Evolutionary conservation across 345 rosid species (phyloP), one percentile per base, ranked within the genome.

Genomic region (Pseudoturritis turrita): DNA sequence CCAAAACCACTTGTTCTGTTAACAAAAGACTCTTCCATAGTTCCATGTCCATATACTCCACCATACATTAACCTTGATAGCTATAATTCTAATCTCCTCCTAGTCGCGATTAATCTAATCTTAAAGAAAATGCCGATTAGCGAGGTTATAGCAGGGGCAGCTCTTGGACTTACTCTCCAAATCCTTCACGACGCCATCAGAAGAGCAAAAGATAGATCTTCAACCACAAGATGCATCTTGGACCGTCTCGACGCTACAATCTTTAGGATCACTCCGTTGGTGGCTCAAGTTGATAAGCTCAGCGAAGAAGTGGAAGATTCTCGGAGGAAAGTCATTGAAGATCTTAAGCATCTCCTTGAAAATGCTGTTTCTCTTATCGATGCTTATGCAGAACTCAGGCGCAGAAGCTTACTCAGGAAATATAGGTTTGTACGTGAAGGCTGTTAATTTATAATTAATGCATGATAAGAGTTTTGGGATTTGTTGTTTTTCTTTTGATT

Each of bases 321-420:
- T 14, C 22, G 0, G 6, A 58, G 45, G 31, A 74, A 57, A 66
- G 72, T 66, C n/a, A 49, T 66, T 10, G 29, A 40, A 58, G 54
- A 59, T 19, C 67, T 74, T 59, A 47, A 49, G 23, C 3, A 21
- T 37, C 45, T 65, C 15, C 72, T 74, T 19, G 62, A 29, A 36
- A 50, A 59, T 4, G 68, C 68, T 0, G 62, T 29, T 21, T 0
- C 0, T 49, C 60, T 66, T 67, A 68, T 74, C 8, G 13, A 59
- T 2, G 31, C 29, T 40, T 67, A 74, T 59, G 31, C 61, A 2
- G 29, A 65, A 29, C 73, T 67, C 52, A 40, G 67, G 47, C 78
- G 62, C 31, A 28, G 78, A 66, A 49, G 59, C 78, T 5, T 74
- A 50, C 58, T 25, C 46, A 63, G 22, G 68, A 72, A 63, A 14